Conservation (phyloP, 2,329 filamentous ascomycete species). For the Trichoderma asperellum region DNA sequence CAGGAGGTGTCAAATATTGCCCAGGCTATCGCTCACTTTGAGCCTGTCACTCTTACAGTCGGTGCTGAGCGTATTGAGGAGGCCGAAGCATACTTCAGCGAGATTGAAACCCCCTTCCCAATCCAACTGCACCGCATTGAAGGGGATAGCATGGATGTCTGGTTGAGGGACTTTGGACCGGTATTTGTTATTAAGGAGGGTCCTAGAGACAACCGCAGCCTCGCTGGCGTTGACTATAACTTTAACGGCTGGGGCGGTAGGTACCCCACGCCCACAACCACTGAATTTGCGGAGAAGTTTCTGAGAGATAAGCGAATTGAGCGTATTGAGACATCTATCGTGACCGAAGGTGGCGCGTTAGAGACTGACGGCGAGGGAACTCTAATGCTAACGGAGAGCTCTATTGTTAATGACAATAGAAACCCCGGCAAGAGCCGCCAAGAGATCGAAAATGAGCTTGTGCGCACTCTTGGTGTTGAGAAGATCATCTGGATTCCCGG, state of each 20-base stretch:
- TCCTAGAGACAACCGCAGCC: not conserved
- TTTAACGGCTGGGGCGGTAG: slow-evolving; percentile 41
- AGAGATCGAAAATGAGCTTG: slow-evolving; percentile 35
- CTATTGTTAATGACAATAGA: slow-evolving; percentile 38
- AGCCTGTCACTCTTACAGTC: slow-evolving; percentile 36
- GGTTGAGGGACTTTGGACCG: slow-evolving; percentile 39
- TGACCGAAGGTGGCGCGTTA: slow-evolving; percentile 36
- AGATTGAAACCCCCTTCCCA: slow-evolving; percentile 12
- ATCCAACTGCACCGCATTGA: slow-evolving; percentile 28
- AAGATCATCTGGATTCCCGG: slow-evolving; percentile 40
- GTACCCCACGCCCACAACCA: slow-evolving; percentile 27
- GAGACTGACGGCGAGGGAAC: slow-evolving; percentile 40
- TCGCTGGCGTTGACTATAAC: slow-evolving; percentile 34
- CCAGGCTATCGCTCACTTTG: slow-evolving; percentile 35
- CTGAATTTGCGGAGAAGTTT: slow-evolving; percentile 29
- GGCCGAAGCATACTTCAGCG: slow-evolving; percentile 26
- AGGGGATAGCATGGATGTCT: slow-evolving; percentile 33
- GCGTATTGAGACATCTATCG: slow-evolving; percentile 21
- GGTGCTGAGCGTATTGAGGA: slow-evolving; percentile 27
- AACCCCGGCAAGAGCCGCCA: slow-evolving; percentile 33
- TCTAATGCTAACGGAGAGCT: slow-evolving; percentile 37
- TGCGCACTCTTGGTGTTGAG: slow-evolving; percentile 32
- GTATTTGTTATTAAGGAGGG: slow-evolving; percentile 32
- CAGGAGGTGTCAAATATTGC: slow-evolving; percentile 36
- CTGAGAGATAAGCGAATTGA: not conserved